Percentiles rank a stretch among this genome's conserved stretches.
phyloP scores from a whole-genome alignment of 2,329 filamentous ascomycete genomes.

The Pseudomassariella vexata region DNA sequence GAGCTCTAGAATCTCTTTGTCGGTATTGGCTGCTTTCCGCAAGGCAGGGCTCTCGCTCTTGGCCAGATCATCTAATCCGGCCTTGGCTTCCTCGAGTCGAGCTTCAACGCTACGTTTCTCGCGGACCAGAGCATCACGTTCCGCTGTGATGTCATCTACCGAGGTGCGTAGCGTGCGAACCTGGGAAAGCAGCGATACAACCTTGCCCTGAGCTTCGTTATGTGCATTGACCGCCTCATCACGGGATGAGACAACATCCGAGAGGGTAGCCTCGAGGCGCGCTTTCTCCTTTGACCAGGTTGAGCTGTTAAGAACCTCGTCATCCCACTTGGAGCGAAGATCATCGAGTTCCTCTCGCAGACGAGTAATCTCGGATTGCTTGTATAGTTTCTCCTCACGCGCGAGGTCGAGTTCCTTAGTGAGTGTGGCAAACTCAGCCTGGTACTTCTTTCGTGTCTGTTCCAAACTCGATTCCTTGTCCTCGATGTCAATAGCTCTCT shows the following conservation, averaged over 20 bases:
- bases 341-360: slow-evolving; percentile 96
- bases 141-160: slow-evolving; percentile 78
- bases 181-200: slow-evolving; percentile 84
- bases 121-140: slow-evolving; percentile 76
- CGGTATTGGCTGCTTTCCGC: slow-evolving; percentile 81
- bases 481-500: slow-evolving; percentile 92
- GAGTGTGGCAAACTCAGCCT: slow-evolving; percentile 81
- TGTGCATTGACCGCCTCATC: slow-evolving; percentile 92
- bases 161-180: slow-evolving; percentile 77
- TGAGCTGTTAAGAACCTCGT: slow-evolving; percentile 94
- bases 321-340: slow-evolving; percentile 93
- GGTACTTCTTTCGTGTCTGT: slow-evolving; percentile 96
- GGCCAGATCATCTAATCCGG: slow-evolving; percentile 80
- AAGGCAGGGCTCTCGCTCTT: slow-evolving; percentile 81
- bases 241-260: slow-evolving; percentile 83
- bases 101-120: slow-evolving; percentile 89
- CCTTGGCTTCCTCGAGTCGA: slow-evolving; percentile 79
- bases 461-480: slow-evolving; percentile 96
- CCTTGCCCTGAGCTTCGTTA: slow-evolving; percentile 89
- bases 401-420: slow-evolving; percentile 91
- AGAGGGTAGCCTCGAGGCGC: slow-evolving; percentile 80
- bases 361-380: slow-evolving; percentile 78
- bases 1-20: slow-evolving; percentile 83
- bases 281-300: slow-evolving; percentile 98
- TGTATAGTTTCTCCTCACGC: slow-evolving; percentile 80